Percentiles rank a stretch among this genome's conserved stretches.
Evolutionary conservation across 2,329 filamentous ascomycete species (phyloP).

Genomic region (Claviceps fusiformis): DNA sequence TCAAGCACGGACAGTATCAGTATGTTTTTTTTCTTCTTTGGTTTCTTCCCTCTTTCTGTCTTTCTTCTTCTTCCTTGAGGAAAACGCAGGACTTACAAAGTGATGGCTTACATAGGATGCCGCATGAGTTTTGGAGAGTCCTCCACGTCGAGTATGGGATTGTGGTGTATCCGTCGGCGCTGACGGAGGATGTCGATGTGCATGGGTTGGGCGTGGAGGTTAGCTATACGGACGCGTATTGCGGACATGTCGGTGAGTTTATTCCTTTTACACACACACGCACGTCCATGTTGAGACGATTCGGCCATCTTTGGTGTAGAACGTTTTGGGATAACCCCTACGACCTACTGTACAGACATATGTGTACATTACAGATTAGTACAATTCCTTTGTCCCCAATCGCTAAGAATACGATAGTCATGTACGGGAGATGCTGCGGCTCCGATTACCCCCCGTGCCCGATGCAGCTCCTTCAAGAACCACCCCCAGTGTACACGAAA

Average conservation of each 20-base stretch:
- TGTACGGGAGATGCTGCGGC: slow-evolving; percentile 19
- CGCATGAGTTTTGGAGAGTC: slow-evolving; percentile 24
- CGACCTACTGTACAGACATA: too few relatives aligned
- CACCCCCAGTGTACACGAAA: slow-evolving; percentile 21
- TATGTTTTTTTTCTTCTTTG: slow-evolving; percentile 8
- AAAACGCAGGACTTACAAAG: too few relatives aligned
- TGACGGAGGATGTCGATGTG: slow-evolving; percentile 22
- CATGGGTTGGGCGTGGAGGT: slow-evolving; percentile 19
- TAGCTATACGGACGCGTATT: slow-evolving; percentile 25
- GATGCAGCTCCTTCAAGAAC: slow-evolving; percentile 24
- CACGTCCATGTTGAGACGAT: background rate
- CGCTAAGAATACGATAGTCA: slow-evolving; percentile 14
- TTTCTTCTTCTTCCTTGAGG: background rate
- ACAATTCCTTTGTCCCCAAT: background rate
- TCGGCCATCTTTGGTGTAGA: too few relatives aligned
- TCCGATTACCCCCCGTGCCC: slow-evolving; percentile 22
- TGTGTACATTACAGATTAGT: too few relatives aligned
- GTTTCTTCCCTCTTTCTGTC: background rate
- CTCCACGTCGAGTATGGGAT: slow-evolving; percentile 26
- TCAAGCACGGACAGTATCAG: slow-evolving; percentile 25
- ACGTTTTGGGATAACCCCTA: too few relatives aligned
- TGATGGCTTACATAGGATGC: slow-evolving; percentile 14
- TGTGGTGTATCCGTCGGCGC: slow-evolving; percentile 25
- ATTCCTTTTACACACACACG: background rate
- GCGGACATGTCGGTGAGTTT: slow-evolving; percentile 21